phyloP scores from a whole-genome alignment of 2,329 filamentous ascomycete species.

The Cercospora brassicicola region DNA sequence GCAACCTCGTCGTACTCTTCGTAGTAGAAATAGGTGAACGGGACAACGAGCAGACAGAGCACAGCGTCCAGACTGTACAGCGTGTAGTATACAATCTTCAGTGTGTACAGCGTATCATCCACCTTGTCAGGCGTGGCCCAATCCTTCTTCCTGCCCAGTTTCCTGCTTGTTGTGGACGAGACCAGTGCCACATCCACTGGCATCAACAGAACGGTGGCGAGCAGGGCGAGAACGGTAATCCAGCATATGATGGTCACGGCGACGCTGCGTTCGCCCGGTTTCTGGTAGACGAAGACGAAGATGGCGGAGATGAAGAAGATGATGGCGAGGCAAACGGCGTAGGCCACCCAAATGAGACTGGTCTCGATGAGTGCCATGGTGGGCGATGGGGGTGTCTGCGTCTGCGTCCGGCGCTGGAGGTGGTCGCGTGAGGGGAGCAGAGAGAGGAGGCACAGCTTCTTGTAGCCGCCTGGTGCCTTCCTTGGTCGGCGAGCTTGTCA shows the following conservation, averaged over 20 bases:
- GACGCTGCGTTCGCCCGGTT: slow-evolving; percentile 78
- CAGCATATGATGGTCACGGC: slow-evolving; percentile 82
- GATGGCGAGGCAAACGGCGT: slow-evolving; percentile 76
- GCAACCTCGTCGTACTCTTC: slow-evolving; percentile 96
- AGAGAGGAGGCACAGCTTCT: background rate
- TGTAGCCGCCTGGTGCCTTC: background rate
- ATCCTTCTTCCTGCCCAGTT: slow-evolving; percentile 80
- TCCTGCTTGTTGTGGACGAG: slow-evolving; percentile 77
- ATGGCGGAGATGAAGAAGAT: slow-evolving; percentile 75
- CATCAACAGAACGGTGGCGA: slow-evolving; percentile 87
- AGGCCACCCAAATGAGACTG: slow-evolving; percentile 91
- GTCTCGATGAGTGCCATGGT: slow-evolving; percentile 73
- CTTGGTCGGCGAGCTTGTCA: background rate
- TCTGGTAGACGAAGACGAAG: slow-evolving; percentile 90
- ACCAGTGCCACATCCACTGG: slow-evolving; percentile 95
- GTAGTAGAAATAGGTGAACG: slow-evolving; percentile 97
- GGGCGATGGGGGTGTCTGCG: slow-evolving; percentile 2
- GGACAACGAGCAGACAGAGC: slow-evolving; percentile 83
- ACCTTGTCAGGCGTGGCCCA: slow-evolving; percentile 87
- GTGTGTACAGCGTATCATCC: slow-evolving; percentile 71
- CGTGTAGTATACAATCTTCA: slow-evolving; percentile 88
- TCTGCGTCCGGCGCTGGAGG: background rate
- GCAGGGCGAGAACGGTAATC: slow-evolving; percentile 78
- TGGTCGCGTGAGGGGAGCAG: background rate
- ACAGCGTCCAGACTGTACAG: slow-evolving; percentile 90